Percentiles rank a stretch among this genome's conserved stretches.
These are phyloP conservation scores for Echeveria elegans DNA, from an alignment of 164 flowering plant species.

Conservation along the genomic window DNA sequence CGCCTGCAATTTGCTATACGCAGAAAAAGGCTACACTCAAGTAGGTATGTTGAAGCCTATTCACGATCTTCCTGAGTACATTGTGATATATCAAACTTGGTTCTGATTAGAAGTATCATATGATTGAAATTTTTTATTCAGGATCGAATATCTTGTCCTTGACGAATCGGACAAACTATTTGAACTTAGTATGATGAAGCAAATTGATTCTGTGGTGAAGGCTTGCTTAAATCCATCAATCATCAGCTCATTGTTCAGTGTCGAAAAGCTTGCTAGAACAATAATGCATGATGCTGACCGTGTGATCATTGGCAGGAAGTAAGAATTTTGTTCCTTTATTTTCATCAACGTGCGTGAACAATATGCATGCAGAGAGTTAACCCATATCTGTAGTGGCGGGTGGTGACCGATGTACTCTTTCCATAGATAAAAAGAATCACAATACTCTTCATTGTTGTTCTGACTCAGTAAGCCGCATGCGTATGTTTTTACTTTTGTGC, in stretches of 20 bases:
- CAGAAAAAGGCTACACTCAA: no score
- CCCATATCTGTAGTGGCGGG: not conserved
- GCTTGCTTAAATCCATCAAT: conserved; percentile 93
- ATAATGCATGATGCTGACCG: conserved; percentile 99
- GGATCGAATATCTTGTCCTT: conserved; percentile 78
- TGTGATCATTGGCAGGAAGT: conserved; percentile 89
- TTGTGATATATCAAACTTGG: no score
- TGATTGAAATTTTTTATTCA: no score
- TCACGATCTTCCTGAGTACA: no score
- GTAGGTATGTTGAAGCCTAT: no score
- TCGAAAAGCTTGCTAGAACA: conserved; percentile 92
- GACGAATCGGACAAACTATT: conserved; percentile 96
- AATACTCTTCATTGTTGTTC: not conserved
- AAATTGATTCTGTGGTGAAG: conserved; percentile 76
- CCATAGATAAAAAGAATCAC: not conserved
- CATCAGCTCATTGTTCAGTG: conserved; percentile 76
- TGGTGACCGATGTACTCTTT: not conserved
- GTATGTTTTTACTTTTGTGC: not conserved
- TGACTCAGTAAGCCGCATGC: not conserved
- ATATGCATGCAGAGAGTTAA: not conserved
- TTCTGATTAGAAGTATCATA: no score
- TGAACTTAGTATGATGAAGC: conserved; percentile 78
- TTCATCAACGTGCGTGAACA: not conserved
- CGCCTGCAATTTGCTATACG: no score
- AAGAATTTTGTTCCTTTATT: conserved; percentile 19